Evolutionary conservation across 2,329 filamentous ascomycete species (phyloP), one percentile per base, ranked within the genome.

Genomic region (Arthroderma sp.): DNA sequence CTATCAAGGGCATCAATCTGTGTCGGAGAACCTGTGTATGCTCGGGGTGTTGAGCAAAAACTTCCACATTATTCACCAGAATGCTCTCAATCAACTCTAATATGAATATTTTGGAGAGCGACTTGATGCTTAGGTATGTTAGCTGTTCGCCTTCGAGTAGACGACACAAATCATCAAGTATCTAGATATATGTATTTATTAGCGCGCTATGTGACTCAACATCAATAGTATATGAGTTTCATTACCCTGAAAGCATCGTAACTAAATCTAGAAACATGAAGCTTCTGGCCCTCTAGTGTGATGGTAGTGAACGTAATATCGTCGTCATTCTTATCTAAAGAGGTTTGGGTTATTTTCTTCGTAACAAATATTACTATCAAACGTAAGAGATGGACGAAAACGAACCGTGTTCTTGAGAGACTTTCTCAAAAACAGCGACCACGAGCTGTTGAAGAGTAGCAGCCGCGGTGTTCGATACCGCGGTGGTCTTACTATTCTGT

Each of bases 391-490:
- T 25, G n/a, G 19, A 19, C 28, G 1, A 19, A 33, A 11, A 77
- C 81, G 69, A 72, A 86, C 84, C 84, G 68, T 96, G 90, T 75
- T 96, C 90, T 4, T 76, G 75, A 0, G 84, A 81, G 1, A 96
- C 89, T 69, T 94, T 93, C 69, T 97, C 93, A 71, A 96, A 97
- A 0, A 95, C 87, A 0, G 88, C 86, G 33, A 93, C 88, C 6
- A 97, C 85, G 13, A 98, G 80, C 70, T 97, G 93, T 71, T 96
- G 91, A 56, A 98, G 76, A 1, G 93, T 97, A n/a, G 93, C 93
- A 25, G 91, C 89, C 8, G 93, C 93, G 0, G 94, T 97, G 65
- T 94, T 94, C 68, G 91, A 94, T 64, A 98, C 90, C 55, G 95
- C 90, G 25, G 85, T 83, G 74, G 91, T 94, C 73, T 96, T 97